Evolutionary conservation across 2,329 filamentous ascomycete species (phyloP), one percentile per base, ranked within the genome.

Genomic region (Sarocladiaceae sp.): DNA sequence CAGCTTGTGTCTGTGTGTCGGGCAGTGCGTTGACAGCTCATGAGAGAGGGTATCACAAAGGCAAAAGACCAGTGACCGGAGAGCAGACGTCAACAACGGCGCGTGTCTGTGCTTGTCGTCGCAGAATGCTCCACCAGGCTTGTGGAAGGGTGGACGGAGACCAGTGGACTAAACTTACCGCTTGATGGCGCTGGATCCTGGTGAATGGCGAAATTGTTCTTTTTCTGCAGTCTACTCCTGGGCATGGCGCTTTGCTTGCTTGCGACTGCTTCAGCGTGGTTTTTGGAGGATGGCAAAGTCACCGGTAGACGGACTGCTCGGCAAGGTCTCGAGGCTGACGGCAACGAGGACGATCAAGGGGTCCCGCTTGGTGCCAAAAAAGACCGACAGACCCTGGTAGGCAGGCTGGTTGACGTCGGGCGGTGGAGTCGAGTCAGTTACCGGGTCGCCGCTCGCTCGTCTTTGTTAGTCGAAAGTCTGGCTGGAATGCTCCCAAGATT

Each of bases 161-260:
- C 7, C n/a, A n/a, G n/a, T n/a, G n/a, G n/a, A n/a, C n/a, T n/a
- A 32, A n/a, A 32, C 39, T n/a, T 42, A 42, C 24, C 23, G 47
- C 44, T 51, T 55, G 51, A 48, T 49, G 47, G 47, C 26, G 29
- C 44, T 40, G 47, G 39, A 55, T 62, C 62, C 44, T 57, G 60
- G 46, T 63, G 62, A 44, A 63, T 63, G 42, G 58, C 47, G 50
- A 67, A 64, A 35, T 58, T 55, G n/a, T n/a, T n/a, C 45, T 57
- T 61, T 43, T 58, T 60, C 39, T 57, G 54, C 26, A 64, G 51
- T 35, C 58, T 56, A 47, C 58, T 59, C 51, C 57, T 55, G 27
- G 52, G 53, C 58, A 64, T 65, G 35, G 35, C 43, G 39, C 11
- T 19, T 13, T 32, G 3, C 13, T 4, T 3, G 23, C 13, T 4